Base-by-base conservation (phyloP, 1,284 basidiomycete species). In the Phylloboletellus chloephorus region DNA sequence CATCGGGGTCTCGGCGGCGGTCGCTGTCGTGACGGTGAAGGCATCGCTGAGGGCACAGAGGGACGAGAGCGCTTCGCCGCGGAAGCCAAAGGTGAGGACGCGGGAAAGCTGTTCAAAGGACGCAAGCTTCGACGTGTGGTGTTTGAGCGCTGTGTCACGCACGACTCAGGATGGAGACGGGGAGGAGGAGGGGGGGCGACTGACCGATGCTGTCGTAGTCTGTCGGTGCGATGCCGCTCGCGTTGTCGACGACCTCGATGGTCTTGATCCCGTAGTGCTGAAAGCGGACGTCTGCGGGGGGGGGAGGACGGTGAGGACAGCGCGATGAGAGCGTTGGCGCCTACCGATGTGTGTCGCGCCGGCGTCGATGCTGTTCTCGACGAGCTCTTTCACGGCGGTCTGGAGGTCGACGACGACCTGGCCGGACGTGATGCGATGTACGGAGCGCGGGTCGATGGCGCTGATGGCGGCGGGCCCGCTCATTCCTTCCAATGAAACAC, bases 331-430 rank as follows among this genome's bases (percentile, higher is more conserved):
- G 4, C n/a, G n/a, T n/a, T n/a, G n/a, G n/a, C n/a, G n/a, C 79
- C 37, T 36, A 88, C 93, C 92, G 37, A 98, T 81, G 50, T 68
- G 82, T 0, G 88, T 91, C 0, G 94, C 89, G 0, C 85, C 86
- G 0, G 95, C 93, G 61, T 98, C 96, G 20, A 98, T 68, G 44
- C 90, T 89, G 61, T 99, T 99, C 66, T 99, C 96, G 2, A 98
- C 78, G 2, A 98, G 78, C 62, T 99, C 96, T 60, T 98, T 98
- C 41, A 98, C 84, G 1, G 91, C 91, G 0, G 83, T 88, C 57
- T 93, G 92, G 1, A 98, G 75, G 60, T 98, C 93, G 21, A 95
- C 74, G 0, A 98, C 87, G 22, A 98, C 95, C 60, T 98, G 96
- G 0, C 91, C 93, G 5, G 91, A 92, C 0, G 92, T 89, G 43